Evolutionary conservation across 2,329 filamentous ascomycete genomes (phyloP).

Genomic region (Talaromyces pinophilus): DNA sequence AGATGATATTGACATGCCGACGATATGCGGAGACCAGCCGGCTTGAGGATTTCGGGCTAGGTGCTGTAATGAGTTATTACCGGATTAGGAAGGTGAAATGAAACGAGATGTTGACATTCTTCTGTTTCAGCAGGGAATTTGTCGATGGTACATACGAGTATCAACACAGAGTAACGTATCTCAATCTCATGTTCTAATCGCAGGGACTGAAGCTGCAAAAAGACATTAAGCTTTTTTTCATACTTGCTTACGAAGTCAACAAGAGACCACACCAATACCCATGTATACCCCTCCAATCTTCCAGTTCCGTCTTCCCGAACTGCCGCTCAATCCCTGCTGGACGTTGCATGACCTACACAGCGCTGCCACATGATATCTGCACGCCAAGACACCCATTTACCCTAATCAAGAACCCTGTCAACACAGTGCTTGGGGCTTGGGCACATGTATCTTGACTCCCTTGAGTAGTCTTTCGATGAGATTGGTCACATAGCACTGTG

Average conservation of each 20-base stretch:
- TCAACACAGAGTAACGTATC: not conserved
- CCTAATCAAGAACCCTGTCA: slow-evolving; percentile 2
- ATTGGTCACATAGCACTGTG: not conserved
- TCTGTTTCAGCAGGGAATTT: not conserved
- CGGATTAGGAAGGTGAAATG: not conserved
- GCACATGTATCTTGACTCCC: not conserved
- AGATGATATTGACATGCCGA: not conserved
- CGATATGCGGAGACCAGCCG: not conserved
- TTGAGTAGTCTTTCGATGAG: not conserved
- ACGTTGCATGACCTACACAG: slow-evolving; percentile 1
- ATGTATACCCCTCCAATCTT: no score
- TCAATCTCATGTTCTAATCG: not conserved
- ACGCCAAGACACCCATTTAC: slow-evolving; percentile 8
- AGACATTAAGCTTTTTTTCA: not conserved
- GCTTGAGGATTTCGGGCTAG: not conserved
- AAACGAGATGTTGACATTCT: not conserved
- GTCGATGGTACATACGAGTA: not conserved
- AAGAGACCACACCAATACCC: no score
- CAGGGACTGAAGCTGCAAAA: not conserved
- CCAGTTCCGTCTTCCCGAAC: slow-evolving; percentile 5
- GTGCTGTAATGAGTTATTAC: not conserved
- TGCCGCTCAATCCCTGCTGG: slow-evolving; percentile 9
- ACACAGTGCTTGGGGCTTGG: not conserved
- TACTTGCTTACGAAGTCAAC: not conserved
- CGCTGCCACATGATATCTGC: slow-evolving; percentile 15